Evolutionary conservation across 1,139 yeast genomes (phyloP).

Genomic region (Meyerozyma smithsonii): DNA sequence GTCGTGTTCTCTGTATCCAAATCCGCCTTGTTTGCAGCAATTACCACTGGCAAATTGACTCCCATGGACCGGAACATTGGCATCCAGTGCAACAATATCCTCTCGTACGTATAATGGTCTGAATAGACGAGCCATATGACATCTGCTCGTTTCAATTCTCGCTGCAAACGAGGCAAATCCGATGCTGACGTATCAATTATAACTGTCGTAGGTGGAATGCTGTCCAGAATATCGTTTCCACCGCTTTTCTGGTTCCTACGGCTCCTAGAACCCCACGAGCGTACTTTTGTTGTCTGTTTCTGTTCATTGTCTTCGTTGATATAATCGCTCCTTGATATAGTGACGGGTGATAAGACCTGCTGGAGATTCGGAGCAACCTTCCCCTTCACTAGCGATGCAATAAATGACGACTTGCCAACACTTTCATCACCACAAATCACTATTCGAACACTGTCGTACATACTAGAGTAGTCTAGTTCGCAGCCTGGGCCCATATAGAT

Average conservation of each 20-base stretch:
- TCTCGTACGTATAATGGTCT: slow-evolving; percentile 90
- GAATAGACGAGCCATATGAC: slow-evolving; percentile 91
- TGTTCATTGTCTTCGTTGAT: not conserved
- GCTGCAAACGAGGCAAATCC: slow-evolving; percentile 56
- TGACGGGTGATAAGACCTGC: slow-evolving; percentile 74
- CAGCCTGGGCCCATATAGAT: not conserved
- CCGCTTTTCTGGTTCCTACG: slow-evolving; percentile 6
- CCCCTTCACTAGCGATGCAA: slow-evolving; percentile 78
- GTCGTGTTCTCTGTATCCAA: slow-evolving; percentile 15
- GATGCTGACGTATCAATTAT: slow-evolving; percentile 76
- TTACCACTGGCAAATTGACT: slow-evolving; percentile 84
- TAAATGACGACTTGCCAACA: slow-evolving; percentile 76
- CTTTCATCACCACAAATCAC: slow-evolving; percentile 97
- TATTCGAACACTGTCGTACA: slow-evolving; percentile 33
- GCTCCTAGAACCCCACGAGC: slow-evolving; percentile 3
- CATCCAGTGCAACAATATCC: slow-evolving; percentile 91
- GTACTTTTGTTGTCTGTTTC: not conserved
- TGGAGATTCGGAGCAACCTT: slow-evolving; percentile 71
- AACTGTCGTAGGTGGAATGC: slow-evolving; percentile 64
- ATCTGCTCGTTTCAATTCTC: slow-evolving; percentile 78
- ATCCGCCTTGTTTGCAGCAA: slow-evolving; percentile 84
- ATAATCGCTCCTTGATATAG: slow-evolving; percentile 50
- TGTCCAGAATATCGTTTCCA: slow-evolving; percentile 24
- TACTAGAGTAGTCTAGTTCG: not conserved
- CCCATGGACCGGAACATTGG: slow-evolving; percentile 89